Base-by-base conservation (phyloP, 768 basidiomycete species). In the Mycena haematopus region DNA sequence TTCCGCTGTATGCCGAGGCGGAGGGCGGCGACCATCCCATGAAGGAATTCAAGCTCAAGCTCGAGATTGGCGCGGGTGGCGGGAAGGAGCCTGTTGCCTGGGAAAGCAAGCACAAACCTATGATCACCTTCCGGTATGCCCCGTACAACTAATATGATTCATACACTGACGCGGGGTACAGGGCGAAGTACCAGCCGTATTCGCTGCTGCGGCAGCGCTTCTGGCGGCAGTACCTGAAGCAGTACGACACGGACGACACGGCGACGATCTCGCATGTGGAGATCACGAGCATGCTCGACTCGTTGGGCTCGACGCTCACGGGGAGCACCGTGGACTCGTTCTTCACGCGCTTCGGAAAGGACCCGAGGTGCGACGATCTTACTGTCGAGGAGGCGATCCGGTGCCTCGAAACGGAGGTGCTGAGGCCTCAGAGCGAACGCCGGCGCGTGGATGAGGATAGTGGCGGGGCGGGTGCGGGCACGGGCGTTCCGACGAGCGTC, bases 101-200 rank as follows among this genome's bases (percentile, higher is more conserved):
- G 89, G 91, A 92, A 67, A 78, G 83, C 17, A 89, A 88, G 68
- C 82, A 92, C 70, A 82, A 82, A 19, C 94, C 96, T 2, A 74
- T 77, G 3, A 79, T 97, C 5, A 82, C 81, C 3, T 82, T 96
- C 71, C 83, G 86, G 90, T 89, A 58, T 25, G 81, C 55, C 14
- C 17, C 35, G 8, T n/a, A 9, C 29, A 31, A 31, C 29, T 25
- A 33, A 63, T 44, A 29, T 40, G 11, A 33, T 17, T 49, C 4
- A 19, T 27, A 29, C 3, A 21, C 53, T 53, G 52, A 61, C 47
- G n/a, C 21, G 6, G 1, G 22, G 11, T 9, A n/a, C 44, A 91
- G 93, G 24, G 96, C 96, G 11, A 96, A 91, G 75, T 99, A 95
- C 76, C 95, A 97, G 71, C 94, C 97, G 0, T 99, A 99, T 71